Conservation (phyloP, 148 eudicot genomes). For the Amaranthus cruentus region DNA sequence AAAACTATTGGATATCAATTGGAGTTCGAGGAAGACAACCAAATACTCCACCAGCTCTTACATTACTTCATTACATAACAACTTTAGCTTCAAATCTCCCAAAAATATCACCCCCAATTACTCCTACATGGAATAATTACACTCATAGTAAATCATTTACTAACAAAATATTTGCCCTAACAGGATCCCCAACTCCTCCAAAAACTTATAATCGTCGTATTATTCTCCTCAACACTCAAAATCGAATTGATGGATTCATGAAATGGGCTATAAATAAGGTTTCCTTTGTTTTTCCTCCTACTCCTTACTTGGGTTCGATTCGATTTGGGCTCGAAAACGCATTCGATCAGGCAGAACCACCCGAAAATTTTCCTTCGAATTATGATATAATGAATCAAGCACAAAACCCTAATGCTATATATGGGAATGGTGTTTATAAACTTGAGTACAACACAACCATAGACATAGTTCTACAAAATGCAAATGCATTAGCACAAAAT, state of each 20-base stretch:
- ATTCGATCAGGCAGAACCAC: constrained; percentile 38
- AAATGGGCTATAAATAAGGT: constrained; percentile 85
- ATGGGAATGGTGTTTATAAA: constrained; percentile 54
- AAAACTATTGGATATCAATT: constrained; percentile 69
- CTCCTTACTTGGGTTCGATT: constrained; percentile 69
- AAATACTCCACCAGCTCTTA: constrained; percentile 60
- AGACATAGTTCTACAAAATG: constrained; percentile 76
- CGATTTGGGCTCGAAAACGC: constrained; percentile 31
- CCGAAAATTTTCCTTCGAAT: constrained; percentile 31
- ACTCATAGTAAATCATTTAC: constrained; percentile 39
- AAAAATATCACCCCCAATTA: constrained; percentile 38
- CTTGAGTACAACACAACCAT: constrained; percentile 40
- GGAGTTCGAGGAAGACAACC: constrained; percentile 70
- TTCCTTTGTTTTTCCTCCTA: constrained; percentile 54
- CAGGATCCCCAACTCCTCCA: constrained; percentile 54
- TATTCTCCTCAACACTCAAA: constrained; percentile 67
- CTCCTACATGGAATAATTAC: constrained; percentile 64
- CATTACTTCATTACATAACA: constrained; percentile 50
- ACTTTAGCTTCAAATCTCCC: constrained; percentile 42
- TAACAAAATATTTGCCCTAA: constrained; percentile 35
- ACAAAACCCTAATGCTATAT: constrained; percentile 40
- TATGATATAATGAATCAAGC: constrained; percentile 51
- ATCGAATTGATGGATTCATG: constrained; percentile 43
- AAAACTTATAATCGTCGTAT: constrained; percentile 34
- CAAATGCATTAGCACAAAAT: constrained; percentile 43